phyloP scores from a whole-genome alignment of 2,329 filamentous ascomycete genomes.

The Diaporthe vexans region DNA sequence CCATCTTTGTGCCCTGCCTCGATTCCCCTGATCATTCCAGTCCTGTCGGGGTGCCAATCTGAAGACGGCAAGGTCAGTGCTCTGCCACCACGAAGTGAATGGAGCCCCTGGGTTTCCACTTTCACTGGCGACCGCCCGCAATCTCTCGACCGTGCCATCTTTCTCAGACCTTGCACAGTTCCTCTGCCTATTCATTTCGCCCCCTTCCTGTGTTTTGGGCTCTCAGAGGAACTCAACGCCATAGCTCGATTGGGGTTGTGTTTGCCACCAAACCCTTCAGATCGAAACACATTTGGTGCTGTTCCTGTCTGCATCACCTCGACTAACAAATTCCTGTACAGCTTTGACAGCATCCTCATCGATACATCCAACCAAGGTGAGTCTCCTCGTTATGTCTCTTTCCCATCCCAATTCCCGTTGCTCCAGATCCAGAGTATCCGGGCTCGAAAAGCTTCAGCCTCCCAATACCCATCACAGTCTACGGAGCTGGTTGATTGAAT shows the following conservation, averaged over 20 bases:
- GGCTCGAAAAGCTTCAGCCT: not conserved
- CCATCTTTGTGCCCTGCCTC: slow-evolving; percentile 29
- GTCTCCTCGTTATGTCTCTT: not conserved
- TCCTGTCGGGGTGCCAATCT: slow-evolving; percentile 1
- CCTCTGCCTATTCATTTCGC: not conserved
- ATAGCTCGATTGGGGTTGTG: not conserved
- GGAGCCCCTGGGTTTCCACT: not conserved
- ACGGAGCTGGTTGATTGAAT: not conserved
- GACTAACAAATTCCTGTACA: slow-evolving; percentile 29
- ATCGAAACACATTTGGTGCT: not conserved
- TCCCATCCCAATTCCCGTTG: not conserved
- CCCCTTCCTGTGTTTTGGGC: not conserved
- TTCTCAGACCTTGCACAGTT: not conserved
- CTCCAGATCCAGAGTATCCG: not conserved
- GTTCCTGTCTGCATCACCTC: not conserved
- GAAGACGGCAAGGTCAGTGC: slow-evolving; percentile 38
- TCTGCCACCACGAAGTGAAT: not conserved
- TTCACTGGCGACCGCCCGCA: not conserved
- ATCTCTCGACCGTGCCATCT: not conserved
- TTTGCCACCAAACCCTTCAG: not conserved
- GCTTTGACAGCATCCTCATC: slow-evolving; percentile 41
- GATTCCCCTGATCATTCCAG: slow-evolving; percentile 35
- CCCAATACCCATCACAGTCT: not conserved
- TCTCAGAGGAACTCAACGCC: not conserved
- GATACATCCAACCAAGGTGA: slow-evolving; percentile 40